Evolutionary conservation across 192 early-diverging fungal species (phyloP).

Genomic region (Funneliformis geosporum): DNA sequence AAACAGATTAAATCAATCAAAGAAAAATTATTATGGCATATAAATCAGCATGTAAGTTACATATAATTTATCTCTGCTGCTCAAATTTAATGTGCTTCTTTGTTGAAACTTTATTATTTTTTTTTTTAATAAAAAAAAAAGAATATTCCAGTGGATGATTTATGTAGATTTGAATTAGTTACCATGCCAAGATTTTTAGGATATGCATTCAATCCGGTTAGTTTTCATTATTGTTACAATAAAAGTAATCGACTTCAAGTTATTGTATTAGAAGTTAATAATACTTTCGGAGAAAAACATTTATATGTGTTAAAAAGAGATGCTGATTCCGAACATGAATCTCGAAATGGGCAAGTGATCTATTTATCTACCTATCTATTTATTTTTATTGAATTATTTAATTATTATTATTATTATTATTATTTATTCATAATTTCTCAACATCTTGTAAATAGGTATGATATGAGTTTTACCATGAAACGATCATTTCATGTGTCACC

Average conservation of each 20-base stretch:
- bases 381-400: too few relatives aligned
- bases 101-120: neutral
- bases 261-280: conserved; percentile 58
- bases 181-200: conserved; percentile 57
- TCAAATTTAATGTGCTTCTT: neutral
- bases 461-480: conserved; percentile 24
- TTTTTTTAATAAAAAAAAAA: neutral
- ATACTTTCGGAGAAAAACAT: conserved; percentile 62
- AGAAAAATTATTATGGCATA: conserved; percentile 32
- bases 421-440: too few relatives aligned
- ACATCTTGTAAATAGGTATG: neutral
- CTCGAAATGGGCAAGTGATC: conserved; percentile 13
- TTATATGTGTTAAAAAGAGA: conserved; percentile 47
- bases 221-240: conserved; percentile 52
- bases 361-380: too few relatives aligned
- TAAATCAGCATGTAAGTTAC: conserved; percentile 23
- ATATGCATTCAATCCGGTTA: conserved; percentile 57
- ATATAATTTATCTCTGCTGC: too few relatives aligned
- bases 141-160: conserved; percentile 19
- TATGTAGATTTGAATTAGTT: conserved; percentile 39
- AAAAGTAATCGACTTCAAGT: conserved; percentile 21
- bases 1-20: conserved; percentile 19
- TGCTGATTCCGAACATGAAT: conserved; percentile 2
- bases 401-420: too few relatives aligned
- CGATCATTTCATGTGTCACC: conserved; percentile 43